phyloP scores from a whole-genome alignment of 352 stramenopile genomes.

The Phytopythium oedochilum region DNA sequence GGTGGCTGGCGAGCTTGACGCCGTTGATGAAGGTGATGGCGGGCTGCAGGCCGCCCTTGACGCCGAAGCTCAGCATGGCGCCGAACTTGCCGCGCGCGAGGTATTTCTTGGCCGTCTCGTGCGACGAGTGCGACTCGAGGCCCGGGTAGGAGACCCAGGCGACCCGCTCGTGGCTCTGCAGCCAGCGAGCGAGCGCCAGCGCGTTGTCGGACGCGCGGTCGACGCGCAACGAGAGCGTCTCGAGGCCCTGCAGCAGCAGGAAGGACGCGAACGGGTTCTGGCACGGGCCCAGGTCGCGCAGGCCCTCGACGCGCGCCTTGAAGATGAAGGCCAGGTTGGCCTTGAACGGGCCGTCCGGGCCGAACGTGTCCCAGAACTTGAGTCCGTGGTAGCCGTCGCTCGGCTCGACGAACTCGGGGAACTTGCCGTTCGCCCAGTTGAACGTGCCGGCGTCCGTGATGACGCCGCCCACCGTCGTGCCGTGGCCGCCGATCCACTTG shows the following conservation, averaged over 20 bases:
- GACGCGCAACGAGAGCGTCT: conserved; percentile 1
- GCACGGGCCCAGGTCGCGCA: background rate
- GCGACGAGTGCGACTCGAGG: conserved; percentile 2
- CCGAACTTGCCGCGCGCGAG: conserved; percentile 1
- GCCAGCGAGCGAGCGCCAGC: background rate
- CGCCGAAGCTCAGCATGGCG: conserved; percentile 1
- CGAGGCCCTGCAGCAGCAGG: conserved; percentile 1
- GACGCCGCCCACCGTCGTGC: background rate
- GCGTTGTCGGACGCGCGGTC: conserved; percentile 1
- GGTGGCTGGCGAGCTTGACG: conserved; percentile 2
- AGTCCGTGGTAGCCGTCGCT: conserved; percentile 2
- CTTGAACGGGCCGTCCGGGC: conserved; percentile 1
- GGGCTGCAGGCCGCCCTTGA: conserved; percentile 1
- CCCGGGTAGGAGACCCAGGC: background rate
- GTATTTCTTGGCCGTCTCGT: conserved; percentile 1
- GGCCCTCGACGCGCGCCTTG: background rate
- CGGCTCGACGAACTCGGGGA: conserved; percentile 1
- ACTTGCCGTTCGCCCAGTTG: conserved; percentile 2
- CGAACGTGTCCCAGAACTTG: conserved; percentile 2
- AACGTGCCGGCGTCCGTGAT: conserved; percentile 2
- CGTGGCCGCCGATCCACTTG: conserved; percentile 2
- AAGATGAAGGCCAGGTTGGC: conserved; percentile 2
- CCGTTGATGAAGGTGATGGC: conserved; percentile 1
- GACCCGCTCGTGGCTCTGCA: background rate
- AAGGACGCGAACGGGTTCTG: conserved; percentile 2